A percentile compares a stretch with the other conserved stretches of the same genome.
phyloP scores from a whole-genome alignment of 2,329 filamentous ascomycete genomes.

The Pestalotiopsis sp. region DNA sequence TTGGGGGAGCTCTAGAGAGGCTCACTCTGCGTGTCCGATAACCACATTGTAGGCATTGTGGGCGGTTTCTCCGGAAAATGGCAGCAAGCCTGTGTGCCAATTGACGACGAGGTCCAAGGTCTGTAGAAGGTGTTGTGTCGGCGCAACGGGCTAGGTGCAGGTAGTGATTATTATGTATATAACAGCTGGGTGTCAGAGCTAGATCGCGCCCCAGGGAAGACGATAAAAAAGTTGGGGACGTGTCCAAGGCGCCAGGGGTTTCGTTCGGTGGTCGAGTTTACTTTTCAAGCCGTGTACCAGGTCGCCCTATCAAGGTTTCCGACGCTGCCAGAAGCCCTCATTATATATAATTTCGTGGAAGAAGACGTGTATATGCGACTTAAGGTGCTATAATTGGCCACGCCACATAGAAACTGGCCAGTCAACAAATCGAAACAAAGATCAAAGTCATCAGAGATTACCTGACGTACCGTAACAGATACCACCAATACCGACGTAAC shows the following conservation, averaged over 20 bases:
- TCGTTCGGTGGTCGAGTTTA: not conserved
- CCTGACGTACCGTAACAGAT: too few species aligned
- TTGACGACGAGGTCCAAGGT: not conserved
- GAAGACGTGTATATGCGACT: too few species aligned
- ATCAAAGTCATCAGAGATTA: too few species aligned
- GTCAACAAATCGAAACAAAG: too few species aligned
- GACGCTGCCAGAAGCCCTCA: not conserved
- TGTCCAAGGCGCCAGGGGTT: slow-evolving; percentile 8
- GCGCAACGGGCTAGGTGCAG: not conserved
- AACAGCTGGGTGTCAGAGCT: not conserved
- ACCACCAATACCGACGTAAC: too few species aligned
- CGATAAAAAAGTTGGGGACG: slow-evolving; percentile 1
- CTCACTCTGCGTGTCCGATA: slow-evolving; percentile 93
- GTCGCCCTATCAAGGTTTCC: not conserved
- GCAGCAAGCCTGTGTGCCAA: not conserved
- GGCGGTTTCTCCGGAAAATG: not conserved
- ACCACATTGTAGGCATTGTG: slow-evolving; percentile 88
- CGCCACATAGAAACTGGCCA: too few species aligned
- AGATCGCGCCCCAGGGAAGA: not conserved
- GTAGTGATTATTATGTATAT: not conserved
- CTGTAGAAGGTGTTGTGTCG: not conserved
- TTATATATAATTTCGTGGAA: not conserved
- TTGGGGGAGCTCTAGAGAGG: slow-evolving; percentile 18
- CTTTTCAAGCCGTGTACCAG: not conserved
- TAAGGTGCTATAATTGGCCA: too few species aligned